Evolutionary conservation across 2,329 filamentous ascomycete species (phyloP).

Genomic region (Herpomyces periplanetae): DNA sequence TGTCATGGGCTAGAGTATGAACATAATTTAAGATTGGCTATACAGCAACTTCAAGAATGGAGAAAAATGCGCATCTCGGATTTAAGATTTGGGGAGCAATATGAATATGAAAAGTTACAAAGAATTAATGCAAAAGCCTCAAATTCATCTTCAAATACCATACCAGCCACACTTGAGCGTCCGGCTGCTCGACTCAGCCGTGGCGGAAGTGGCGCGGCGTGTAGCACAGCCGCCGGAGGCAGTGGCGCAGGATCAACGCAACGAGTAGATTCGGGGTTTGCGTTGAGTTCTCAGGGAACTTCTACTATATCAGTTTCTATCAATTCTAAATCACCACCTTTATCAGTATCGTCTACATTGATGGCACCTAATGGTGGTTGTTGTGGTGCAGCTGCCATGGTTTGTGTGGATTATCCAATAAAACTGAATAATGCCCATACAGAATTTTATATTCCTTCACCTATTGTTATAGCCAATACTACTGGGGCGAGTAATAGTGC

Average conservation of each 20-base stretch:
- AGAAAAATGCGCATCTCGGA: slow-evolving; percentile 45
- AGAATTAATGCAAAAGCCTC: slow-evolving; percentile 23
- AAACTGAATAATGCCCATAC: too few relatives aligned
- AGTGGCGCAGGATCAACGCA: too few relatives aligned
- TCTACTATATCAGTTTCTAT: too few relatives aligned
- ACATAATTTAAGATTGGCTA: slow-evolving; percentile 57
- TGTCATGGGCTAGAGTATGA: slow-evolving; percentile 59
- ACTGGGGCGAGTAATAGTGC: slow-evolving; percentile 13
- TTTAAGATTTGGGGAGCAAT: slow-evolving; percentile 53
- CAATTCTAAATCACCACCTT: too few relatives aligned
- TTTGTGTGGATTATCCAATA: too few relatives aligned
- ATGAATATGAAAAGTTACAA: slow-evolving; percentile 47
- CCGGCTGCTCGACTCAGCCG: slow-evolving; percentile 22
- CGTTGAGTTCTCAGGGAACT: too few relatives aligned
- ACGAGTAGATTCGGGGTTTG: too few relatives aligned
- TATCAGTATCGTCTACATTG: too few relatives aligned
- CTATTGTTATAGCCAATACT: too few relatives aligned
- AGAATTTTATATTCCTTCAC: too few relatives aligned
- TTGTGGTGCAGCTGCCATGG: too few relatives aligned
- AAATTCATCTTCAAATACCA: slow-evolving; percentile 47
- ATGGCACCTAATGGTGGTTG: too few relatives aligned
- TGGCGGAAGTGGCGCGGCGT: slow-evolving; percentile 23
- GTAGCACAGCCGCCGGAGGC: slow-evolving; percentile 37
- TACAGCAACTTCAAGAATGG: slow-evolving; percentile 74
- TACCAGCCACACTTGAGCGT: slow-evolving; percentile 24